phyloP scores from a whole-genome alignment of 2,329 filamentous ascomycete genomes.

The Arachnomyces sp. region DNA sequence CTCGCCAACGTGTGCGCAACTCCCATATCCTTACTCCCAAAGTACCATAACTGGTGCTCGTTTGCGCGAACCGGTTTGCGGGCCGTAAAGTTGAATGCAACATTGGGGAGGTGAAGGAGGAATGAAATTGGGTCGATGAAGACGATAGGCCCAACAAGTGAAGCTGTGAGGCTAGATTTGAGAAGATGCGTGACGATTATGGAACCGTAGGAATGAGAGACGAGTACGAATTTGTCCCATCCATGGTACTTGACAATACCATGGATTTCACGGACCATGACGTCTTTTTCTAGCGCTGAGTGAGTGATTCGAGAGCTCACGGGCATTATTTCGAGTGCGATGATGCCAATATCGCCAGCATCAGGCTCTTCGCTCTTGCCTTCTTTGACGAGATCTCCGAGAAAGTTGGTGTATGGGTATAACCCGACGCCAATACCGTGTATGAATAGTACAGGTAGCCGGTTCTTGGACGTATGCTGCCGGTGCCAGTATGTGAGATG shows the following conservation, averaged over 20 bases:
- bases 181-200: constrained; percentile 58
- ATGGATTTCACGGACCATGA: constrained; percentile 51
- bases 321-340: constrained; percentile 58
- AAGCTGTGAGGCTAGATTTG: constrained; percentile 40
- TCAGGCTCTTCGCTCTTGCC: too few species aligned
- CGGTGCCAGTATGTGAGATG: constrained; percentile 59
- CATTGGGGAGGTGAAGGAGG: too few species aligned
- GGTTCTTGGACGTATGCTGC: constrained; percentile 52
- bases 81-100: too few species aligned
- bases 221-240: constrained; percentile 53
- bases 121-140: too few species aligned
- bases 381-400: constrained; percentile 53
- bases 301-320: constrained; percentile 56
- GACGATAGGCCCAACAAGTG: too few species aligned
- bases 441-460: constrained; percentile 58
- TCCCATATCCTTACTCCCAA: too few species aligned
- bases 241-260: constrained; percentile 51
- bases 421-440: constrained; percentile 66
- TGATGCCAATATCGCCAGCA: too few species aligned
- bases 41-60: too few species aligned
- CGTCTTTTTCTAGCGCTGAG: constrained; percentile 43
- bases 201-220: constrained; percentile 58
- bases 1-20: too few species aligned
- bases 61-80: too few species aligned
- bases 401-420: constrained; percentile 53